These are phyloP conservation scores for Torulaspora gathmanii DNA, from an alignment of 805 yeast genomes.

Conservation along the genomic window DNA sequence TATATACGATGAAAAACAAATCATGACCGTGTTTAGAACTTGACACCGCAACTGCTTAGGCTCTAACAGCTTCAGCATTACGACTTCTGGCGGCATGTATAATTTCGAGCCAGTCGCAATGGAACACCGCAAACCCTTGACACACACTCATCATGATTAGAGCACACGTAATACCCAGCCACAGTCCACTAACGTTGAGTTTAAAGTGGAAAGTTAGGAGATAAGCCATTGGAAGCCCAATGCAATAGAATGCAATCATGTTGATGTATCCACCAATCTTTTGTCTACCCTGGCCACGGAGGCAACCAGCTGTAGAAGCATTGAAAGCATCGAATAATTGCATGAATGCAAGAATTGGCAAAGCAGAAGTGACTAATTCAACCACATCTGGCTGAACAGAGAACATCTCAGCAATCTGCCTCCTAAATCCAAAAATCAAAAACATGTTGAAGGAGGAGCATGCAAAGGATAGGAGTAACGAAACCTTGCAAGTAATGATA, in stretches of 20 bases:
- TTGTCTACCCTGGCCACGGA: constrained; percentile 69
- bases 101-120: constrained; percentile 32
- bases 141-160: constrained; percentile 33
- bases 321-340: constrained; percentile 66
- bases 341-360: constrained; percentile 63
- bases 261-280: constrained; percentile 38
- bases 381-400: constrained; percentile 59
- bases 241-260: constrained; percentile 38
- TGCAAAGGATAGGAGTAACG: constrained; percentile 40
- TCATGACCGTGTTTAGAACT: background rate
- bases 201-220: constrained; percentile 48
- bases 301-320: constrained; percentile 69
- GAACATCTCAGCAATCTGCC: constrained; percentile 47
- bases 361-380: constrained; percentile 43
- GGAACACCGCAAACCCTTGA: constrained; percentile 35
- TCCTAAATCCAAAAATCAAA: constrained; percentile 42
- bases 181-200: constrained; percentile 53
- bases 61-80: constrained; percentile 23
- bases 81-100: constrained; percentile 29
- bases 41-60: background rate
- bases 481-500: constrained; percentile 42
- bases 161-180: constrained; percentile 48
- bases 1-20: constrained; percentile 3
- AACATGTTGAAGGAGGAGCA: constrained; percentile 44
- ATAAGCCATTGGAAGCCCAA: constrained; percentile 60